phyloP scores from a whole-genome alignment of 805 yeast species.

The Candida khao-thaluensis region DNA sequence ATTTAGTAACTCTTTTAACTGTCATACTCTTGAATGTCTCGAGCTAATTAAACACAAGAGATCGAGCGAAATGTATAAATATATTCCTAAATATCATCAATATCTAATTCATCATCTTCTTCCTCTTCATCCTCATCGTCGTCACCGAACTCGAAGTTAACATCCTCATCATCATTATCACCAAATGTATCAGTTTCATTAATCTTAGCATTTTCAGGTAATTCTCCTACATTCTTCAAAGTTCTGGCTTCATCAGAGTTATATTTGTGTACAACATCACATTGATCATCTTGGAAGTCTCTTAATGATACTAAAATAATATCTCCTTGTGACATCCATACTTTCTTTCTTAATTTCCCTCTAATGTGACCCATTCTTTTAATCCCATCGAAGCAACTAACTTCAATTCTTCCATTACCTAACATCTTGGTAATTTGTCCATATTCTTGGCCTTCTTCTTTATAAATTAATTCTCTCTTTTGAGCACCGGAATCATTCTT shows the following conservation, averaged over 20 bases:
- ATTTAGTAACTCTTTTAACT: not conserved
- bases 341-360: conserved; percentile 99
- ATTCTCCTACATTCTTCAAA: conserved; percentile 90
- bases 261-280: conserved; percentile 96
- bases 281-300: conserved; percentile 97
- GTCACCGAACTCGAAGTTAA: conserved; percentile 96
- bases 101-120: conserved; percentile 72
- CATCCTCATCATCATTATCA: conserved; percentile 95
- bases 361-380: conserved; percentile 97
- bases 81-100: conserved; percentile 78
- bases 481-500: conserved; percentile 89
- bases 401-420: conserved; percentile 97
- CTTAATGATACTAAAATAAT: conserved; percentile 92
- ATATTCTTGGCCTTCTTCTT: conserved; percentile 97
- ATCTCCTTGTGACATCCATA: conserved; percentile 99
- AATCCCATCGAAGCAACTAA: conserved; percentile 89
- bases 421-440: conserved; percentile 98
- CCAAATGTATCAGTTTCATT: conserved; percentile 97
- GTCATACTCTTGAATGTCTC: not conserved
- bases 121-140: conserved; percentile 77
- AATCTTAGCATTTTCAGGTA: conserved; percentile 95
- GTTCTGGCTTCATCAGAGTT: conserved; percentile 98
- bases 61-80: not conserved
- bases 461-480: conserved; percentile 89
- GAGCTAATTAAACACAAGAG: too few relatives aligned